These are phyloP conservation scores for Juglanconis juglandina DNA, from an alignment of 2,329 filamentous ascomycete genomes.

Conservation along the genomic window DNA sequence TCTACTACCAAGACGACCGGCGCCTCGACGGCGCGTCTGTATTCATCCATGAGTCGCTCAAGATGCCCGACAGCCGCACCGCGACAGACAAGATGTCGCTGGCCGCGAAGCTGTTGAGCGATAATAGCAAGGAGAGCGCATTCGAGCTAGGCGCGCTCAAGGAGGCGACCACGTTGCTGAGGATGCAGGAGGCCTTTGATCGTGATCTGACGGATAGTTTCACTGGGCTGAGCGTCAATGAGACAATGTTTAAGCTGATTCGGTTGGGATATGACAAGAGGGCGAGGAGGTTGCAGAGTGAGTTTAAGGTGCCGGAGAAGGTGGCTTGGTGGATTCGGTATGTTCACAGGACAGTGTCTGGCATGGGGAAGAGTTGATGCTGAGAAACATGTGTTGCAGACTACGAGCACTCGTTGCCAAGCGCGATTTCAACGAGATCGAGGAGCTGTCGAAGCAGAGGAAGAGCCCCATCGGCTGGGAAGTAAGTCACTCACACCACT, in stretches of 20 bases:
- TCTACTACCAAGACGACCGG: constrained; percentile 96
- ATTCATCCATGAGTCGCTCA: constrained; percentile 78
- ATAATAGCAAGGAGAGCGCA: constrained; percentile 70
- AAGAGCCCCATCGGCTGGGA: constrained; percentile 97
- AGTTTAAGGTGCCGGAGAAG: constrained; percentile 92
- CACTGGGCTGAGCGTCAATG: constrained; percentile 80
- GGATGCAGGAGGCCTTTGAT: constrained; percentile 84
- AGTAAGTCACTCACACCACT: constrained; percentile 48
- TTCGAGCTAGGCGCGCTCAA: constrained; percentile 73
- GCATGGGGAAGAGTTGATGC: neutral
- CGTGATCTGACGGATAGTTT: constrained; percentile 70
- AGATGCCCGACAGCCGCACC: constrained; percentile 65
- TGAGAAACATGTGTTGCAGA: constrained; percentile 40
- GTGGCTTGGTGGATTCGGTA: constrained; percentile 80
- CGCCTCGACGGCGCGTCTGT: constrained; percentile 84
- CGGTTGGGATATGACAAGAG: constrained; percentile 77
- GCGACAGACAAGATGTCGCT: constrained; percentile 84
- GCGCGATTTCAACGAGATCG: constrained; percentile 87
- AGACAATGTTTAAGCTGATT: constrained; percentile 87
- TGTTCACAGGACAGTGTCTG: constrained; percentile 23
- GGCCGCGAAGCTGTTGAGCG: constrained; percentile 75
- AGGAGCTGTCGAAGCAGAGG: constrained; percentile 73
- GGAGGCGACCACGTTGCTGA: constrained; percentile 74
- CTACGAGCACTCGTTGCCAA: constrained; percentile 85
- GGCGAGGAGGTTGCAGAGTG: constrained; percentile 81